Evolutionary conservation across 2,329 filamentous ascomycete genomes (phyloP), one percentile per base, ranked within the genome.

Genomic region (Alternaria hordeiaustralica): DNA sequence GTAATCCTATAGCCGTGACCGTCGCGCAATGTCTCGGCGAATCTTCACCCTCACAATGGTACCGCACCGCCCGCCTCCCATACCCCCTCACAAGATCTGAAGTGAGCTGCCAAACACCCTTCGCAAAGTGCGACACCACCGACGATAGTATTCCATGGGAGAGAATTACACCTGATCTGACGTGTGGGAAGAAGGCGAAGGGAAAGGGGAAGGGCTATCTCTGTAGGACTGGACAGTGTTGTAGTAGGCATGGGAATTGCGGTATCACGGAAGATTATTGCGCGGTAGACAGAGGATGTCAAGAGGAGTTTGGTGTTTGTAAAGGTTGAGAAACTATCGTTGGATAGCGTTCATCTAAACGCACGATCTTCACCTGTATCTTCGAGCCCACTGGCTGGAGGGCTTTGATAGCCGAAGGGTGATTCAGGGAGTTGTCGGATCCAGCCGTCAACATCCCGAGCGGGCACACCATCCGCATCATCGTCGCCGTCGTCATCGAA

Each of bases 401-500:
- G 3, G 25, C 9, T 26, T 28, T 28, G 26, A 28, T 28, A 28
- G 26, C 26, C 26, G 26, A 10, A 28, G 9, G 26, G 26, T 28
- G 26, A 11, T 28, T 28, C 26, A 28, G 26, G 26, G 26, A 28
- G 26, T 28, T 28, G 26, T 28, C 26, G 26, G 10, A 28, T 28
- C 26, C 26, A 28, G 26, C 26, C 10, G 26, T 28, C 26, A 28
- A 28, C 26, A 28, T 28, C 26, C 26, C 26, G 26, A 28, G 26
- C 26, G 26, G 26, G 26, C 26, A 28, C 26, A 4, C 10, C 26
- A 28, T 28, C 26, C 10, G 26, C 26, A 28, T 55, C 45, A 12
- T 25, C 53, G 21, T 55, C 51, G 20, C 41, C 64, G 20, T 63
- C 50, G 26, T 65, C 30, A 45, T 59, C 59, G 36, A 64, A 64